Percentiles rank a stretch among this genome's conserved stretches.
Conservation (phyloP, 176 grass and related monocot genomes). For the Oryza punctata region DNA sequence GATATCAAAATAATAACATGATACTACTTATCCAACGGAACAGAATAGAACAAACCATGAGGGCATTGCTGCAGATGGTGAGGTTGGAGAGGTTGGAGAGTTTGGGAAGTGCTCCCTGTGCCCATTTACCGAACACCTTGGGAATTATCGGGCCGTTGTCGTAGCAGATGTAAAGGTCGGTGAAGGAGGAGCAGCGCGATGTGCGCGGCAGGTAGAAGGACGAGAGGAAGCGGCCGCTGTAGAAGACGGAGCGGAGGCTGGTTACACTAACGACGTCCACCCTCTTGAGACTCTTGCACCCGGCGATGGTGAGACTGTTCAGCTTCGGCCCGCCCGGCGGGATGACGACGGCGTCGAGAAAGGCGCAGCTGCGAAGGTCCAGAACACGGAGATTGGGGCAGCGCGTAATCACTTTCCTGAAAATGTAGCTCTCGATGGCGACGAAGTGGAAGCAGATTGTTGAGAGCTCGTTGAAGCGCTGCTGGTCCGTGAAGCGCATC, state of each 20-base stretch:
- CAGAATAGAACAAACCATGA: background rate
- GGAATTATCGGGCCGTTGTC: accelerated
- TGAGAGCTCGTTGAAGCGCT: slow-evolving; percentile 36
- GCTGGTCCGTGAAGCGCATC: slow-evolving; percentile 12
- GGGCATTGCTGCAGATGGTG: slow-evolving; percentile 37
- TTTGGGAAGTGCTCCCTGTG: background rate
- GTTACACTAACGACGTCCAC: slow-evolving; percentile 2
- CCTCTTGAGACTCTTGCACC: slow-evolving; percentile 33
- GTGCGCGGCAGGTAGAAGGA: slow-evolving; percentile 5
- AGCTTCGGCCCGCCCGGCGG: slow-evolving; percentile 7
- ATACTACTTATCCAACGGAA: background rate
- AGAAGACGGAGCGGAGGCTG: slow-evolving; percentile 37
- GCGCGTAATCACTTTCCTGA: slow-evolving; percentile 36
- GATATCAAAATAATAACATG: background rate
- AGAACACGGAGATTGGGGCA: slow-evolving; percentile 60
- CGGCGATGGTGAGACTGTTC: slow-evolving; percentile 41
- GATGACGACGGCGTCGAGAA: slow-evolving; percentile 21
- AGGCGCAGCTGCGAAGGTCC: slow-evolving; percentile 43
- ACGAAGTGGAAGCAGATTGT: slow-evolving; percentile 46
- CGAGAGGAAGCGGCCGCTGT: background rate
- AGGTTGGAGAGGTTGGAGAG: slow-evolving; percentile 43
- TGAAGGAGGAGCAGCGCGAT: background rate
- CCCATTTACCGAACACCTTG: background rate
- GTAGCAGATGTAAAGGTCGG: slow-evolving; percentile 51
- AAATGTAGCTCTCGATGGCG: background rate